These are phyloP conservation scores for Setaria viridis DNA, from an alignment of 202 grass and related monocot species.

Conservation along the genomic window DNA sequence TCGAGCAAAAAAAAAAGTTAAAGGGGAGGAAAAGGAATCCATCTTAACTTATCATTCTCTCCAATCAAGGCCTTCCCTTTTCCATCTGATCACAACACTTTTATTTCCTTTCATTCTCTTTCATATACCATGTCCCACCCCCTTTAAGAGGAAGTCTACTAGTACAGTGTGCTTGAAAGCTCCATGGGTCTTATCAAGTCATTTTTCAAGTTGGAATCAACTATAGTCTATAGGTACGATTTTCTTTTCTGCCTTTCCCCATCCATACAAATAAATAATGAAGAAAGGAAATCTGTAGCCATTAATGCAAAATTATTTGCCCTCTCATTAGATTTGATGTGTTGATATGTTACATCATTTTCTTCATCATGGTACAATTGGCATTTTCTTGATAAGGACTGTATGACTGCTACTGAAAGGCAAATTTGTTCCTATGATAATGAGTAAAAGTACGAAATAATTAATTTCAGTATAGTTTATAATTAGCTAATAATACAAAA, in stretches of 20 bases:
- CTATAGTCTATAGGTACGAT: conserved; percentile 27
- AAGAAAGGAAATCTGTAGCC: conserved; percentile 14
- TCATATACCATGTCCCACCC: conserved; percentile 52
- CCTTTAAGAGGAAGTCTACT: conserved; percentile 63
- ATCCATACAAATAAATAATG: conserved; percentile 39
- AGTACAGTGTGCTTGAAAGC: conserved; percentile 58
- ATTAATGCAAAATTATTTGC: conserved; percentile 16
- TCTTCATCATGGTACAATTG: neutral
- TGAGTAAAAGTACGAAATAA: neutral
- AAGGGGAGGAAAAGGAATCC: neutral
- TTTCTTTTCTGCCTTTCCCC: conserved; percentile 29
- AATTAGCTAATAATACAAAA: neutral
- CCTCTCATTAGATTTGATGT: conserved; percentile 18
- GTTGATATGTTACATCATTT: conserved; percentile 31
- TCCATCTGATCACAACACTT: conserved; percentile 29
- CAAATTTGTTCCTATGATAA: neutral
- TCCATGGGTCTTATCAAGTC: conserved; percentile 49
- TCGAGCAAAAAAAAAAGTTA: neutral
- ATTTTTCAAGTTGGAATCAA: conserved; percentile 49
- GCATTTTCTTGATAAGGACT: conserved; percentile 12
- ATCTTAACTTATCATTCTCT: conserved; percentile 19
- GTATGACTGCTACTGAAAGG: neutral
- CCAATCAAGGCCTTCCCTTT: conserved; percentile 29
- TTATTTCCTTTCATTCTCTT: conserved; percentile 42
- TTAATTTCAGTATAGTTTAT: neutral